Percentiles rank a stretch among this genome's conserved stretches.
These are phyloP conservation scores for Plasmodium vinckei DNA, from an alignment of 169 alveolate genomes.

Conservation along the genomic window DNA sequence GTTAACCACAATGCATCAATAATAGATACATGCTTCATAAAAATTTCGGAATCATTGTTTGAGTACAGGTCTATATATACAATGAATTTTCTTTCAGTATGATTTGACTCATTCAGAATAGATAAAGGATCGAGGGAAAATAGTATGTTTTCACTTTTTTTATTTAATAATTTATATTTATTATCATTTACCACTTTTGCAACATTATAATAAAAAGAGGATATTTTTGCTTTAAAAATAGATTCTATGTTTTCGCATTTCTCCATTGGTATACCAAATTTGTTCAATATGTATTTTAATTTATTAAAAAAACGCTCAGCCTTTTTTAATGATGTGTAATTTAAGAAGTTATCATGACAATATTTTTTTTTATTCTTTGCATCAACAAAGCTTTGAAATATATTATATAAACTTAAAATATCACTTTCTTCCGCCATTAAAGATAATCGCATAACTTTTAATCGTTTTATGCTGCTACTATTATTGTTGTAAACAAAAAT, in stretches of 20 bases:
- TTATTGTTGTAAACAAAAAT: constrained; percentile 41
- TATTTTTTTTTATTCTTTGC: constrained; percentile 65
- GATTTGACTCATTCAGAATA: constrained; percentile 39
- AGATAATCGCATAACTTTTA: constrained; percentile 49
- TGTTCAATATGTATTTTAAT: constrained; percentile 36
- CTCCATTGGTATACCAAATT: constrained; percentile 60
- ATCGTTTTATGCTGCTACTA: constrained; percentile 10
- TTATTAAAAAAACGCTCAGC: constrained; percentile 38
- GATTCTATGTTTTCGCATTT: constrained; percentile 43
- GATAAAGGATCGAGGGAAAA: constrained; percentile 58
- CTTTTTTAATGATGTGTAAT: constrained; percentile 49
- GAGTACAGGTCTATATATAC: constrained; percentile 69
- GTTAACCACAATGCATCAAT: constrained; percentile 50
- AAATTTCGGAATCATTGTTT: constrained; percentile 50
- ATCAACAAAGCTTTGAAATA: constrained; percentile 52
- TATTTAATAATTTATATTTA: constrained; percentile 42
- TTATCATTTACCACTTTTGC: constrained; percentile 48
- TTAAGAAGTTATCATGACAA: constrained; percentile 63
- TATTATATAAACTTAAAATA: constrained; percentile 66
- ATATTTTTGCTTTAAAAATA: constrained; percentile 51
- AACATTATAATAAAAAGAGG: constrained; percentile 67
- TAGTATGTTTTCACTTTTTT: constrained; percentile 2
- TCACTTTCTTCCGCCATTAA: constrained; percentile 76
- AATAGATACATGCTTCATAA: constrained; percentile 42
- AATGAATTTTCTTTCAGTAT: constrained; percentile 50